These are phyloP conservation scores for Tetrahymena elliotti DNA, from an alignment of 73 alveolate species.

Conservation along the genomic window DNA sequence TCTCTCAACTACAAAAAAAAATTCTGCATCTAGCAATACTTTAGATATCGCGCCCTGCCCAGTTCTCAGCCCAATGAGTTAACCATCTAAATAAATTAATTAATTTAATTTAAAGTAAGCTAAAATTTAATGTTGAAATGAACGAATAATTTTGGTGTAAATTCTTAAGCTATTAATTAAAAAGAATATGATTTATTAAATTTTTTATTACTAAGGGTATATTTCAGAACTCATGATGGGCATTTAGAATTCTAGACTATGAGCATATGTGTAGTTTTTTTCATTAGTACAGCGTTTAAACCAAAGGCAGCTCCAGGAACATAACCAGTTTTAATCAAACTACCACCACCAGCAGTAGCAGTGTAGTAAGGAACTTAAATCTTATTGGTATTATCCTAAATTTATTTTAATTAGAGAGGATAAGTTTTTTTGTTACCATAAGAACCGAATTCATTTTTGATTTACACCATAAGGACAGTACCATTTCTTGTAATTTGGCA, in stretches of 20 bases:
- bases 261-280: background rate
- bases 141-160: background rate
- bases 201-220: background rate
- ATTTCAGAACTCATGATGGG: background rate
- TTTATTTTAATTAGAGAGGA: background rate
- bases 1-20: too few species aligned
- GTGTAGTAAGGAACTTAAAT: background rate
- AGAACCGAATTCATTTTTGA: background rate
- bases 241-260: background rate
- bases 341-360: conserved; percentile 1
- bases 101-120: background rate
- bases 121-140: background rate
- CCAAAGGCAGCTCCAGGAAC: background rate
- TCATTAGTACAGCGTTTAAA: background rate
- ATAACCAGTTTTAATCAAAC: background rate
- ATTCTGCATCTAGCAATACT: background rate
- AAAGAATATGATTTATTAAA: too few species aligned
- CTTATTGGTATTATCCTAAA: background rate
- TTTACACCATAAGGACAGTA: background rate
- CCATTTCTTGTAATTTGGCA: background rate
- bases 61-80: background rate
- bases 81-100: background rate
- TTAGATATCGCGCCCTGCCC: background rate
- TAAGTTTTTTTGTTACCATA: background rate
- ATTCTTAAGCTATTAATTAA: too few species aligned